Evolutionary conservation across 2,329 filamentous ascomycete genomes (phyloP).

Genomic region (Cryphonectria japonica): DNA sequence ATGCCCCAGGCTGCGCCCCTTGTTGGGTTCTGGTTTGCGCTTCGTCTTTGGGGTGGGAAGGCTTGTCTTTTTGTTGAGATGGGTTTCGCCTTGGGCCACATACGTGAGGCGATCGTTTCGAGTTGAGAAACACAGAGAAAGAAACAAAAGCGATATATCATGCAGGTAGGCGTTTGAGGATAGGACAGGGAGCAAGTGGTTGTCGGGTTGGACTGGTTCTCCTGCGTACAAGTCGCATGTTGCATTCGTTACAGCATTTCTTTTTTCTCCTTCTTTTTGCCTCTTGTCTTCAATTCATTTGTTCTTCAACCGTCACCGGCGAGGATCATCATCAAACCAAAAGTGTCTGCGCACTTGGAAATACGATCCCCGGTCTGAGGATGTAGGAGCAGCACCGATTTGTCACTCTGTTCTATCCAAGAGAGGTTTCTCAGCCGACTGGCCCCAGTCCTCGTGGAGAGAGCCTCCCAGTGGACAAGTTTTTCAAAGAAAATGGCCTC

Average conservation of each 20-base stretch:
- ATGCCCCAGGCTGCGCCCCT: not conserved
- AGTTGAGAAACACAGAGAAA: not conserved
- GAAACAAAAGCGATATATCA: not conserved
- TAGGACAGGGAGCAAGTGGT: not conserved
- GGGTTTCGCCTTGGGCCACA: not conserved
- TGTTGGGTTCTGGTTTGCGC: not conserved
- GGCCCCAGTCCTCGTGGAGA: not conserved
- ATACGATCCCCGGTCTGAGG: not conserved
- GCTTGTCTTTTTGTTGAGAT: not conserved
- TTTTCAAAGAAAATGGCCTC: not conserved
- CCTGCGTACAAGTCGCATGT: constrained; percentile 19
- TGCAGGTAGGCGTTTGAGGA: constrained; percentile 23
- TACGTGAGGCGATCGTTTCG: constrained; percentile 3
- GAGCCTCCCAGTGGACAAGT: not conserved
- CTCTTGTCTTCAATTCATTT: not conserved
- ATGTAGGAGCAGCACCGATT: not conserved
- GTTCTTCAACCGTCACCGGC: not conserved
- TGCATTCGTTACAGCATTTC: constrained; percentile 27
- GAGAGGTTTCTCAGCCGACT: not conserved
- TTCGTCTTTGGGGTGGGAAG: not conserved
- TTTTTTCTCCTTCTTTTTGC: not conserved
- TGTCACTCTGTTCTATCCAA: not conserved
- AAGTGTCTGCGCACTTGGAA: not conserved
- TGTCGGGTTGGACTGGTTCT: constrained; percentile 9
- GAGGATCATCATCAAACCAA: not conserved